A percentile compares a stretch with the other conserved stretches of the same genome.
These are phyloP conservation scores for Kalanchoe fedtschenkoi DNA, from an alignment of 164 flowering plant species.

Conservation along the genomic window DNA sequence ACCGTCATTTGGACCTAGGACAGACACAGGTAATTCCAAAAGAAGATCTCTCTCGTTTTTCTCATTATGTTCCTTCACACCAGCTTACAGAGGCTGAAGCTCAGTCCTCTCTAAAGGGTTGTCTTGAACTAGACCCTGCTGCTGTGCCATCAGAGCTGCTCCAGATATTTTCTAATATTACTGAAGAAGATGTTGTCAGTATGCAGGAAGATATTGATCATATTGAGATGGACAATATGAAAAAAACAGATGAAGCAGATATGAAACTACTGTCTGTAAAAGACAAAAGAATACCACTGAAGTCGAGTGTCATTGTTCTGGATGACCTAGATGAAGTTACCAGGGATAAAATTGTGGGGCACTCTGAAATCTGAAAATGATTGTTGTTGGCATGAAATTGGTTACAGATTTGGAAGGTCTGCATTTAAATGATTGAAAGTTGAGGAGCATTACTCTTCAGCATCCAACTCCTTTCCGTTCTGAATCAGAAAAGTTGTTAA, in stretches of 20 bases:
- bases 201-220: constrained; percentile 7
- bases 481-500: background rate
- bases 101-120: constrained; percentile 54
- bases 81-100: constrained; percentile 65
- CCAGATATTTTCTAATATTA: constrained; percentile 32
- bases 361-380: background rate
- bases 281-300: background rate
- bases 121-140: constrained; percentile 71
- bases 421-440: background rate
- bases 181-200: constrained; percentile 26
- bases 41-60: constrained; percentile 61
- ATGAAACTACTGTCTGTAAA: constrained; percentile 6
- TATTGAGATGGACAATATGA: constrained; percentile 2
- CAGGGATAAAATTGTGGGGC: background rate
- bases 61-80: constrained; percentile 67
- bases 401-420: background rate
- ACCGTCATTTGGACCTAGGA: constrained; percentile 42
- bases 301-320: background rate
- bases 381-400: background rate
- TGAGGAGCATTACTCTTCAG: too few relatives aligned
- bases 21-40: constrained; percentile 37
- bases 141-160: constrained; percentile 67
- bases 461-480: background rate
- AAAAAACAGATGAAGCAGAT: constrained; percentile 7
- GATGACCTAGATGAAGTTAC: background rate